Evolutionary conservation across 257 asterid genomes (phyloP).

Genomic region (Salvia miltiorrhiza): DNA sequence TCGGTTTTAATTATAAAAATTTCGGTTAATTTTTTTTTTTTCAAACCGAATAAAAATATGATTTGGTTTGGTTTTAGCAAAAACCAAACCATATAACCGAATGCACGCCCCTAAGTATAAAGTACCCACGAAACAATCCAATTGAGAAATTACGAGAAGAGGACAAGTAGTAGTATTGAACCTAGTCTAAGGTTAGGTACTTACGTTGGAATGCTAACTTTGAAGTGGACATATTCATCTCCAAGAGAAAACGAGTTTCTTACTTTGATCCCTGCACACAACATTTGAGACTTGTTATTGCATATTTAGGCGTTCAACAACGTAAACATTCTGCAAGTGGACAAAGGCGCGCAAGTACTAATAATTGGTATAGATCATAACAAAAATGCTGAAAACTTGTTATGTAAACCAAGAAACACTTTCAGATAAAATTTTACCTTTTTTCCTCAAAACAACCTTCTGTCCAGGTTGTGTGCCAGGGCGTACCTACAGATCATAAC

Average conservation of each 20-base stretch:
- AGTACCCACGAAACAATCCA: neutral
- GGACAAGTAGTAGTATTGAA: neutral
- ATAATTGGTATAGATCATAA: neutral
- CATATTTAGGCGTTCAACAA: neutral
- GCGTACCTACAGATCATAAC: constrained; percentile 55
- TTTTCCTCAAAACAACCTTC: constrained; percentile 78
- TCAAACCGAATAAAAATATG: too few relatives aligned
- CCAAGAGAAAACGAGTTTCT: constrained; percentile 73
- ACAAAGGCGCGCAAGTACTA: neutral
- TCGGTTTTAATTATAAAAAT: too few relatives aligned
- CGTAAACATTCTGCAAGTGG: neutral
- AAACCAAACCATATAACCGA: too few relatives aligned
- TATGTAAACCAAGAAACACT: neutral
- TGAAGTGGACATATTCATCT: constrained; percentile 87
- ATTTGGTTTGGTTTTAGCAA: too few relatives aligned
- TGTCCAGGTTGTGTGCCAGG: constrained; percentile 98
- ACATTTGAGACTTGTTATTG: neutral
- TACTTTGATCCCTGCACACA: constrained; percentile 71
- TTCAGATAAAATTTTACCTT: constrained; percentile 41
- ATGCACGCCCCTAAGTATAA: too few relatives aligned
- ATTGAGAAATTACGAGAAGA: neutral
- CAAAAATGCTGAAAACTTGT: neutral
- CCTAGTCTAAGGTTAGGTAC: constrained; percentile 16
- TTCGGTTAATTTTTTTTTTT: too few relatives aligned
- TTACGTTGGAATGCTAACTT: constrained; percentile 85